A percentile compares a stretch with the other conserved stretches of the same genome.
These are phyloP conservation scores for Trypanosoma avium DNA, from an alignment of 208 protist species.

Conservation along the genomic window DNA sequence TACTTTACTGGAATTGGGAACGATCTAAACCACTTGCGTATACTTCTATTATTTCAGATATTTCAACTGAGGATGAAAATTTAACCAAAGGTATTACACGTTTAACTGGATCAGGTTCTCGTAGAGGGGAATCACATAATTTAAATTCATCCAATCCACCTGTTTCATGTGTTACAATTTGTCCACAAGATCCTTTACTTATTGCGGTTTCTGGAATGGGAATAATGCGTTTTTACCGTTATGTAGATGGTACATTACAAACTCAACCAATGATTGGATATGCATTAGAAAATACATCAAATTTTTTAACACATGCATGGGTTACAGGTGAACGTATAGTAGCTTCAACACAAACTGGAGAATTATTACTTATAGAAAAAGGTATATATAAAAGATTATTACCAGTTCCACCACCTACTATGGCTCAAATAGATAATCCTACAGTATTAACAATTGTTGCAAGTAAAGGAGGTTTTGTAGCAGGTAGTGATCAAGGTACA, in stretches of 20 bases:
- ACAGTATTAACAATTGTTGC: constrained; percentile 49
- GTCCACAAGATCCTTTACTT: constrained; percentile 82
- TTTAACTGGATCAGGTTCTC: neutral
- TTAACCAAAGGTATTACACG: no score
- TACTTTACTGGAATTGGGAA: constrained; percentile 93
- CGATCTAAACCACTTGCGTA: constrained; percentile 82
- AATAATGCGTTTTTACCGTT: constrained; percentile 91
- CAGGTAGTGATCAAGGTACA: constrained; percentile 63
- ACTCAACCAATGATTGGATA: constrained; percentile 50
- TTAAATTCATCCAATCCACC: constrained; percentile 19
- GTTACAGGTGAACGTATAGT: constrained; percentile 80
- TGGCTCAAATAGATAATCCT: constrained; percentile 15
- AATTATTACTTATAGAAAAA: constrained; percentile 82
- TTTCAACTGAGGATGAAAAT: neutral
- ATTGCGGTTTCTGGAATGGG: constrained; percentile 91
- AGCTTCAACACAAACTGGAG: constrained; percentile 77
- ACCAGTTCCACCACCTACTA: constrained; percentile 28
- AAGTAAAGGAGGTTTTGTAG: constrained; percentile 66
- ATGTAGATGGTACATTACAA: constrained; percentile 87
- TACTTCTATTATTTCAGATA: constrained; percentile 34
- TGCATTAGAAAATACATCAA: constrained; percentile 54
- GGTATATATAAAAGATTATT: constrained; percentile 56
- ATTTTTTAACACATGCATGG: constrained; percentile 93
- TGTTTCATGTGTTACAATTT: constrained; percentile 77
- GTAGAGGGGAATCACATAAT: neutral